Base-by-base conservation (phyloP, 2,329 filamentous ascomycete genomes). In the Aspergillus chevalieri region DNA sequence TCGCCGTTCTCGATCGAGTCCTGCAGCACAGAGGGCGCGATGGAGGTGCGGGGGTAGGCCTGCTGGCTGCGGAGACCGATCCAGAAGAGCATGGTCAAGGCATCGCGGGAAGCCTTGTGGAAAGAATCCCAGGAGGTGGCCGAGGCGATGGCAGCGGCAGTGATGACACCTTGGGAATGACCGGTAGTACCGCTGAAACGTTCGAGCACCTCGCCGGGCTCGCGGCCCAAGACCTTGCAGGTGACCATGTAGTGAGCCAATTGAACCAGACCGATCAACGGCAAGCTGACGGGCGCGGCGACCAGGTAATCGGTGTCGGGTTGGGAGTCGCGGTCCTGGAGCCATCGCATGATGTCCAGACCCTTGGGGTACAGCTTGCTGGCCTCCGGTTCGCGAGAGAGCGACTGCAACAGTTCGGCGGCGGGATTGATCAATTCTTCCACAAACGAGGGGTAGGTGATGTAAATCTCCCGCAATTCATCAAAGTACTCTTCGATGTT, bases 401-500 rank as follows among this genome's bases (percentile, higher is more conserved):
- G 79, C 22, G 77, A 84, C 67, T 92, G 89, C n/a, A 98, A 81
- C 48, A 95, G 83, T 64, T 94, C 86, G 12, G 93, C 91, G 6
- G 90, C 85, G 21, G 84, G 81, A 24, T 80, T 79, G 64, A 98
- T 81, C 56, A 97, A 83, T 57, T 94, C 89, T 59, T 89, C 86
- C 4, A 96, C 83, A 59, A 98, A 94, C 24, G 87, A 87, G 10
- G 88, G 86, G 73, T 98, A 98, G 52, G 91, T 95, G 62, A 79
- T 84, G 76, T 92, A 92, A 51, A 97, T 82, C 69, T 95, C 87
- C 49, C 93, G 85, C 54, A 98, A 81, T 76, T 98, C 93, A 60
- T 98, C 92, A 64, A 98, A 98, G 74, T 98, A 98, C 74, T 98
- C 94, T 73, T 98, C 92, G 56, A 98, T 97, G 72, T 98, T 98